Percentiles rank a stretch among this genome's conserved stretches.
Conservation (phyloP, 192 early-diverging fungal genomes). For the Mortierella claussenii region DNA sequence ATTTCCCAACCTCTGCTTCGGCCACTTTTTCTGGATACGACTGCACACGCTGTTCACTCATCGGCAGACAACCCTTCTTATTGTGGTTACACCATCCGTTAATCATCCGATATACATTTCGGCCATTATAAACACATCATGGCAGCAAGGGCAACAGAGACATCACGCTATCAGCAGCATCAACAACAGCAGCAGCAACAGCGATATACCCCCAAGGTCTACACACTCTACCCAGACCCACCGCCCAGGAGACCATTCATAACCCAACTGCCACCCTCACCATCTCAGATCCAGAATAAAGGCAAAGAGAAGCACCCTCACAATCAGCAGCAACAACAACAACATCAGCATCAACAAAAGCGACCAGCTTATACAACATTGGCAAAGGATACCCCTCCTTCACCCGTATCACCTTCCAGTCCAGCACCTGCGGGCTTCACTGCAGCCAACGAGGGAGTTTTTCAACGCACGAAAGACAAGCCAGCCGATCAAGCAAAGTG, state of each 20-base stretch:
- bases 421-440: not conserved
- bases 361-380: not conserved
- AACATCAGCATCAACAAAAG: conserved; percentile 3
- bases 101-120: conserved; percentile 1
- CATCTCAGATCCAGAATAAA: conserved; percentile 7
- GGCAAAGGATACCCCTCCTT: not conserved
- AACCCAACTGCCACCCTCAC: conserved; percentile 6
- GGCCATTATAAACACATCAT: conserved; percentile 7
- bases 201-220: conserved; percentile 9
- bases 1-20: too few relatives aligned
- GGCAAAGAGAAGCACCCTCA: not conserved
- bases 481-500: too few relatives aligned
- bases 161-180: conserved; percentile 6
- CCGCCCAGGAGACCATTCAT: conserved; percentile 12
- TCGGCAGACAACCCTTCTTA: conserved; percentile 4
- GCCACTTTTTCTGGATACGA: too few relatives aligned
- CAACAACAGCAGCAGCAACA: conserved; percentile 1
- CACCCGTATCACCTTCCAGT: conserved; percentile 29
- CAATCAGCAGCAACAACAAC: not conserved
- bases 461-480: not conserved
- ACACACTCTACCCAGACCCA: conserved; percentile 44
- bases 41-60: too few relatives aligned
- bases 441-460: not conserved
- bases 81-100: conserved; percentile 37
- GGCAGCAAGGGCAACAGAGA: conserved; percentile 14